Evolutionary conservation across 176 grass and related monocot genomes (phyloP), one percentile per base, ranked within the genome.

Genomic region (Cocos nucifera): DNA sequence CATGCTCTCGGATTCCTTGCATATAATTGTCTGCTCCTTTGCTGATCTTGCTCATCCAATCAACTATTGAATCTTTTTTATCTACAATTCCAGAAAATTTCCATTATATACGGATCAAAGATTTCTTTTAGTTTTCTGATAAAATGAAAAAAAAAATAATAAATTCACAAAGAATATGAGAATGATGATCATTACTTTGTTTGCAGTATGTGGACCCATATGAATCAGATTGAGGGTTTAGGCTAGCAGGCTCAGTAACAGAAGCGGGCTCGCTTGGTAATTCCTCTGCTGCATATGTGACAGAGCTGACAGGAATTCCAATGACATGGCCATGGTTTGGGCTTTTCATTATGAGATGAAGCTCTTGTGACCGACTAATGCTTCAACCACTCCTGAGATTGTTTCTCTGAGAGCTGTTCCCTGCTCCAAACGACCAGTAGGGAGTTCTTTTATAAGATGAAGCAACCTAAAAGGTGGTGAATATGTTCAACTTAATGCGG

Each of bases 1-100:
- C 69, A 56, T 86, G 83, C 56, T 81, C 74, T 70, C 77, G 77
- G 74, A 82, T 74, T 21, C 78, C 83, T 63, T 82, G 74, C 56
- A 78, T 32, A 39, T 82, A 86, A 15, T 19, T 78, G 15, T 78
- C 65, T 74, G 69, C 78, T 78, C 65, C 74, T 25, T 71, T 61
- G 56, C 66, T 78, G 57, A 86, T 64, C 44, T 70, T 78, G 83
- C 27, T 74, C 65, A 81, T 65, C 50, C 59, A 65, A 53, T 66
- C 25, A 70, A 81, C 48, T 56, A 86, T 65, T 17, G 73, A 81
- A 29, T 69, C 59, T 69, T 74, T 77, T 69, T 74, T 81, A 1
- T 72, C 77, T 85, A 65, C 2, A 59, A 35, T 17, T 35, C 7
- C 32, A 35, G 32, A 6, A 35, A 9, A 35, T 35, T 9, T 7